A percentile compares a stretch with the other conserved stretches of the same genome.
These are phyloP conservation scores for Aspergillus unguis DNA, from an alignment of 2,329 filamentous ascomycete genomes.

Conservation along the genomic window DNA sequence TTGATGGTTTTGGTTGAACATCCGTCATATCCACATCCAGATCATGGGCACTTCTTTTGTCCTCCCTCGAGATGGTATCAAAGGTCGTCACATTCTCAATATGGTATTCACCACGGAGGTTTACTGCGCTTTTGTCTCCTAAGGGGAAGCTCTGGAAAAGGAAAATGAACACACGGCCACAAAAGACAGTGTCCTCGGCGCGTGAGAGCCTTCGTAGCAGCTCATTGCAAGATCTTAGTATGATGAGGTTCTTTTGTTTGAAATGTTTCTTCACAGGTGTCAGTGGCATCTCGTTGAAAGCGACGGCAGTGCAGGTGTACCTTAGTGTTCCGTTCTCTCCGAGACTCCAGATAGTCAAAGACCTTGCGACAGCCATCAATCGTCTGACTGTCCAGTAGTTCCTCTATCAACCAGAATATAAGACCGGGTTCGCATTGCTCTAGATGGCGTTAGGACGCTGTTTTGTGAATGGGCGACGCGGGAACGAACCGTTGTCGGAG, in stretches of 20 bases:
- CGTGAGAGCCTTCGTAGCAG: constrained; percentile 88
- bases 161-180: constrained; percentile 95
- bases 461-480: neutral
- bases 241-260: constrained; percentile 79
- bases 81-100: constrained; percentile 89
- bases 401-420: constrained; percentile 87
- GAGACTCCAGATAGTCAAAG: constrained; percentile 92
- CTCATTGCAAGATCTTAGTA: constrained; percentile 93
- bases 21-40: constrained; percentile 65
- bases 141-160: constrained; percentile 97
- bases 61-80: constrained; percentile 54
- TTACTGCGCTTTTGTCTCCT: constrained; percentile 95
- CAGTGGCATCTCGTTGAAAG: constrained; percentile 6
- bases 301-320: constrained; percentile 41
- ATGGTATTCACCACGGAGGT: constrained; percentile 92
- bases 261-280: constrained; percentile 58
- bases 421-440: constrained; percentile 70
- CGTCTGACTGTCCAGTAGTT: constrained; percentile 92
- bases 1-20: constrained; percentile 26
- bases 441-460: constrained; percentile 26
- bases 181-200: constrained; percentile 95
- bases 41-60: constrained; percentile 43
- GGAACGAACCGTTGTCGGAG: constrained; percentile 70
- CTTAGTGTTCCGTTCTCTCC: constrained; percentile 81
- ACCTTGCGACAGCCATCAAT: constrained; percentile 86